Evolutionary conservation across 1,139 yeast genomes (phyloP), one percentile per base, ranked within the genome.

Genomic region (Blastobotrys raffinosifermentans): DNA sequence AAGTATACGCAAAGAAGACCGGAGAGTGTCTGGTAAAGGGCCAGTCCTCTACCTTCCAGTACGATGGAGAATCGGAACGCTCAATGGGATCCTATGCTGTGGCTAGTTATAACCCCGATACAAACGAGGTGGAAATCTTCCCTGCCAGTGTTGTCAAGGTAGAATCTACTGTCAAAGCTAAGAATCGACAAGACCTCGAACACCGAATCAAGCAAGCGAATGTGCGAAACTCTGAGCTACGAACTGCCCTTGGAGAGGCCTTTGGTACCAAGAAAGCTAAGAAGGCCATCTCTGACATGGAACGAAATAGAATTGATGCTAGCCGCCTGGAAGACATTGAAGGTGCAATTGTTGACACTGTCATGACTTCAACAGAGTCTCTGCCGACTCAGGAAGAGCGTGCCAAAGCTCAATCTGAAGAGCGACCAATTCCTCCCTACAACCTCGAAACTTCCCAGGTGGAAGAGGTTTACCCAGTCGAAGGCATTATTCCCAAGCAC

Each of bases 251-350:
- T 54, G 98, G 98, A 56, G 91, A 86, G 62, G 93, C 94, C 2
- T 91, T 91, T 51, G 99, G 99, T 72, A 89, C 98, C 44, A 86
- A 85, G 65, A 89, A 80, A 64, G 96, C 97, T 44, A 89, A 86
- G 66, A 82, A 85, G 54, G 94, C 95, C 26, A 84, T 93, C 56
- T 69, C 75, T 36, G 89, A 81, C 58, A 63, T 78, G 55, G 93
- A 81, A 56, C 76, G 82, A 61, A 91, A 91, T 64, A 73, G 82
- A 55, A 80, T 91, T 57, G 96, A 91, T 58, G 73, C 95, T 2
- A 93, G 77, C 35, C 77, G 78, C 60, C 70, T 89, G 48, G 81
- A 75, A 41, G 83, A 74, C 48, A 68, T 80, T 37, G 91, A 89
- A 57, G 61, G 76, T 47, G 94, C 85, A 51, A 87, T 91, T 53